Base-by-base conservation (phyloP, 495 filamentous ascomycete species). In the Lophiotrema nucula region DNA sequence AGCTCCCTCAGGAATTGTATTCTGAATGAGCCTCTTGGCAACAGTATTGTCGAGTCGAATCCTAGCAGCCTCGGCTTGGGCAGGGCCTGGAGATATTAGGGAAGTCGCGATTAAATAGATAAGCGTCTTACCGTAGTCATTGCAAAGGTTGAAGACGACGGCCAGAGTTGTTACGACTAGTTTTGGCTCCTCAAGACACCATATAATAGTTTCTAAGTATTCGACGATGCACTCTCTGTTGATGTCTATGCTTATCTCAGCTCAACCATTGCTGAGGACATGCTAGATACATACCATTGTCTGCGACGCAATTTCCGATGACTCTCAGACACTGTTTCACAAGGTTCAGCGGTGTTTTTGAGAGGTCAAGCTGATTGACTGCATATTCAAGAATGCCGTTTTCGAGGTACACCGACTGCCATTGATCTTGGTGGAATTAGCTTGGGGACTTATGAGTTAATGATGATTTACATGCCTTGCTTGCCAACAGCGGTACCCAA, bases 231-330 rank as follows among this genome's bases (percentile, higher is more conserved):
- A 10, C 19, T 31, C 47, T 18, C 64, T 53, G 31, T 63, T 62
- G 10, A 16, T 33, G 43, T 63, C 64, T 66, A 19, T 10, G 18
- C 3, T 13, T 44, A 21, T 24, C 13, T 53, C 38, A 47, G 43
- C 23, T 16, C 8, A 16, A 18, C 5, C 6, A 46, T 4, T 15
- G 23, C 24, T 11, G 23, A 23, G 24, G 10, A 21, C 10, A 4
- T 6, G 24, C 21, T 16, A 5, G 42, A 38, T 25, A 19, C 47
- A 15, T 45, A 66, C 63, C 63, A 28, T 62, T 59, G 26, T 67
- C 64, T 5, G 59, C 59, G 39, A 62, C 54, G 28, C 54, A 60
- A 26, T 67, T 67, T 5, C 64, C 64, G 46, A 63, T 60, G 13
- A 67, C 51, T 47, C 64, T 48, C 26, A 67, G 47, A 53, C 57